Percentiles rank a stretch among this genome's conserved stretches.
phyloP scores from a whole-genome alignment of 2,329 filamentous ascomycete genomes.

The Arachnomyces sp. region DNA sequence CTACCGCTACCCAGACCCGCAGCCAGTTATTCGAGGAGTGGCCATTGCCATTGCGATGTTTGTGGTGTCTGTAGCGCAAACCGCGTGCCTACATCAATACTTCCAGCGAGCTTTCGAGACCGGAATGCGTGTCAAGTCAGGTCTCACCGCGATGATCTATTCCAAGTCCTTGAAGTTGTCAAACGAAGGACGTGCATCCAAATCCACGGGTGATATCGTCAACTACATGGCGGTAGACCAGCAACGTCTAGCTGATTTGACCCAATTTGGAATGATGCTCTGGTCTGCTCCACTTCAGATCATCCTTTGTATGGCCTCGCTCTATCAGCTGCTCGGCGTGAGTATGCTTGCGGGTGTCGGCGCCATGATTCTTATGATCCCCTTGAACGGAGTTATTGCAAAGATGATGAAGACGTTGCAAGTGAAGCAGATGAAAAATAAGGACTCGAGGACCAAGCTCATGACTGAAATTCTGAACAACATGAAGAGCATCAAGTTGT shows the following conservation, averaged over 20 bases:
- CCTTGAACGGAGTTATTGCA: constrained; percentile 85
- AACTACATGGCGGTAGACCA: constrained; percentile 99
- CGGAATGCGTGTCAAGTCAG: constrained; percentile 92
- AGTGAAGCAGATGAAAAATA: constrained; percentile 98
- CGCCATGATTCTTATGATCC: constrained; percentile 96
- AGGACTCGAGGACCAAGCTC: constrained; percentile 81
- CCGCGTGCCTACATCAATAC: constrained; percentile 88
- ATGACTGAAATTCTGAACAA: constrained; percentile 99
- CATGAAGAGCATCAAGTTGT: constrained; percentile 99
- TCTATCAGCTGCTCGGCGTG: constrained; percentile 89
- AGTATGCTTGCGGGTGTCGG: constrained; percentile 94
- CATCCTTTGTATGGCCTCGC: constrained; percentile 83
- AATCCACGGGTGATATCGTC: constrained; percentile 95
- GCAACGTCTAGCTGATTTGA: constrained; percentile 86
- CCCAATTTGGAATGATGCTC: constrained; percentile 88
- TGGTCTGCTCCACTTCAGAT: constrained; percentile 99
- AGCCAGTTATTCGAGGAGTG: constrained; percentile 75
- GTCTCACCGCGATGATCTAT: constrained; percentile 84
- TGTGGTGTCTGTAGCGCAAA: constrained; percentile 73
- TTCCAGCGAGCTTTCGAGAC: constrained; percentile 93
- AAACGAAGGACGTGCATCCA: constrained; percentile 80
- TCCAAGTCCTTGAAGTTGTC: constrained; percentile 82
- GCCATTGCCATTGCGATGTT: constrained; percentile 93
- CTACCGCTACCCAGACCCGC: constrained; percentile 54
- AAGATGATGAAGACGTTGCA: constrained; percentile 89